Evolutionary conservation across 2,329 filamentous ascomycete species (phyloP), one percentile per base, ranked within the genome.

Genomic region (Pestalotiopsis sp.): DNA sequence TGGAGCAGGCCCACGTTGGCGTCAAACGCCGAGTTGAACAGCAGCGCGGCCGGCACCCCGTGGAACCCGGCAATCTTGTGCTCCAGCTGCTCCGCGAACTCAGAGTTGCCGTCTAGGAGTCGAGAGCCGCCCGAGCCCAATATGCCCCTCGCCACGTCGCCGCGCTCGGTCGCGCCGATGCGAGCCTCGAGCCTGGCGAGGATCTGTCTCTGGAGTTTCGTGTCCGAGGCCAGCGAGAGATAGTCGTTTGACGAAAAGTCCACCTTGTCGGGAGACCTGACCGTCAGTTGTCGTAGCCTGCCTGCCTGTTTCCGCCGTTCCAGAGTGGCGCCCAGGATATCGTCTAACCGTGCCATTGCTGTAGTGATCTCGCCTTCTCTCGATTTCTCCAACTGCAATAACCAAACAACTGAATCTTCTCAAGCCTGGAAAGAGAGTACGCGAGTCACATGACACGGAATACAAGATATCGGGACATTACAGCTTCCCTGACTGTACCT

Each of bases 161-260:
- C 45, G 68, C 65, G 57, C 65, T 70, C 27, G 36, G 41, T 27
- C 11, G 25, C 41, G 31, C 38, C 14, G 61, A 39, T 38, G 14
- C 61, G 14, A n/a, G 17, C 61, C 20, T 64, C 61, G 20, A 64
- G 61, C 9, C 61, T 36, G 23, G 61, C n/a, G 5, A 64, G 12
- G 7, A 64, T 64, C 17, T 52, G 20, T 27, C 39, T 64, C 25
- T 64, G 61, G 13, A 64, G 38, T 23, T 25, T 14, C 9, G 39
- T 64, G 23, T 64, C 39, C n/a, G 61, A 12, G 14, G 61, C 59
- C 5, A 95, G 91, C 63, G 94, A 94, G 69, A 97, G 93, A 77
- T 96, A 92, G 67, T 88, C 89, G 78, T 94, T 91, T 76, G 93
- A 95, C 25, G 91, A 91, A 75, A 97, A 92, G 80, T 97, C 94